A percentile compares a stretch with the other conserved stretches of the same genome.
Evolutionary conservation across 2,329 filamentous ascomycete species (phyloP).

Genomic region (Ophiostoma tasmaniense): DNA sequence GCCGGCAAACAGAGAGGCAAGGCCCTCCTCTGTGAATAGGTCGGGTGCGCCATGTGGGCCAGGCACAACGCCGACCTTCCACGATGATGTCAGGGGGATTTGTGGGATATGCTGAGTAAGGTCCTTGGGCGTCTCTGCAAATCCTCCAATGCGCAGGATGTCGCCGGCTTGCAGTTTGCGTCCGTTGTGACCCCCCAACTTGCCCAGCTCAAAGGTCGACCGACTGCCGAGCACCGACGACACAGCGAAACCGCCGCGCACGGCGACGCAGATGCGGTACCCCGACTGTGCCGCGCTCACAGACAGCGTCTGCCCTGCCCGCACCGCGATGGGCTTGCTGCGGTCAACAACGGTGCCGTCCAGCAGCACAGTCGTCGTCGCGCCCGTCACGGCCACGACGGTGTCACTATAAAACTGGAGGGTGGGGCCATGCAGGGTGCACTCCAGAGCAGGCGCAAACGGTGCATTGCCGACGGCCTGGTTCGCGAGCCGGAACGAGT

Average conservation of each 20-base stretch:
- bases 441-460: constrained; percentile 47
- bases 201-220: background rate
- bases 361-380: constrained; percentile 42
- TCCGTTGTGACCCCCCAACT: constrained; percentile 50
- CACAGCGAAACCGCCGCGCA: constrained; percentile 31
- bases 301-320: background rate
- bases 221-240: constrained; percentile 7
- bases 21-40: constrained; percentile 23
- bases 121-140: background rate
- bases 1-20: constrained; percentile 3
- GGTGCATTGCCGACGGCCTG: constrained; percentile 48
- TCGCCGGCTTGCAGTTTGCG: constrained; percentile 46
- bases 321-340: background rate
- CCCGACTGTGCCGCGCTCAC: background rate
- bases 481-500: constrained; percentile 52
- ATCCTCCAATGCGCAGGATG: constrained; percentile 36
- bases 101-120: background rate
- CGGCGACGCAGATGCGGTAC: constrained; percentile 50
- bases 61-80: constrained; percentile 24
- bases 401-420: constrained; percentile 46
- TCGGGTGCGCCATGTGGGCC: constrained; percentile 29
- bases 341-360: constrained; percentile 31
- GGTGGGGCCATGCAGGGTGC: constrained; percentile 52
- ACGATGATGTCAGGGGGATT: background rate
- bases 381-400: constrained; percentile 49